Conservation (phyloP, 2,329 filamentous ascomycete genomes). For the Eurotiales sp. region DNA sequence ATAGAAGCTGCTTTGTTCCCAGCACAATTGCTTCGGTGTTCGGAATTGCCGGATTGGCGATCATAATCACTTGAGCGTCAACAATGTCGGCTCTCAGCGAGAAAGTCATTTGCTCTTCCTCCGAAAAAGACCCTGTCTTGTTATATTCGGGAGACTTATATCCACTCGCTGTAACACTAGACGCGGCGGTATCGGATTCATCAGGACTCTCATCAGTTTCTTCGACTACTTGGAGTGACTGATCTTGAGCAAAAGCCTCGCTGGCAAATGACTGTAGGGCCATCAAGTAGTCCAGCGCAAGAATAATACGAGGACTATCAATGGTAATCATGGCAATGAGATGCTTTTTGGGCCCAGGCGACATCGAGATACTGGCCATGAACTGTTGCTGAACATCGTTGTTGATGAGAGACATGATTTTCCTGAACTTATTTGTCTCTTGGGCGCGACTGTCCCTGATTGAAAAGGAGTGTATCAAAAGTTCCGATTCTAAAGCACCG, state of each 20-base stretch:
- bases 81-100: conserved; percentile 92
- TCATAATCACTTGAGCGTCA: conserved; percentile 92
- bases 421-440: conserved; percentile 92
- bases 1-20: conserved; percentile 85
- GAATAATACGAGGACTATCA: conserved; percentile 90
- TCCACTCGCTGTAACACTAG: conserved; percentile 26
- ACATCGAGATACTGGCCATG: conserved; percentile 95
- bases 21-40: conserved; percentile 95
- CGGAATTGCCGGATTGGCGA: conserved; percentile 84
- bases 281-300: conserved; percentile 93
- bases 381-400: conserved; percentile 90
- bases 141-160: conserved; percentile 22
- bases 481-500: conserved; percentile 83
- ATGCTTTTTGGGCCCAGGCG: conserved; percentile 73
- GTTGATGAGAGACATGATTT: conserved; percentile 97
- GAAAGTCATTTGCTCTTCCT: conserved; percentile 61
- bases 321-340: conserved; percentile 89
- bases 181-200: conserved; percentile 34
- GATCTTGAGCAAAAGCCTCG: conserved; percentile 59
- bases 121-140: conserved; percentile 28
- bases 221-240: conserved; percentile 36
- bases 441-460: conserved; percentile 86
- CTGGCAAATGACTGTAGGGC: conserved; percentile 80
- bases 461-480: conserved; percentile 90
- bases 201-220: conserved; percentile 34